Base-by-base conservation (phyloP, 2,329 filamentous ascomycete species). In the Pseudogymnoascus sp. region DNA sequence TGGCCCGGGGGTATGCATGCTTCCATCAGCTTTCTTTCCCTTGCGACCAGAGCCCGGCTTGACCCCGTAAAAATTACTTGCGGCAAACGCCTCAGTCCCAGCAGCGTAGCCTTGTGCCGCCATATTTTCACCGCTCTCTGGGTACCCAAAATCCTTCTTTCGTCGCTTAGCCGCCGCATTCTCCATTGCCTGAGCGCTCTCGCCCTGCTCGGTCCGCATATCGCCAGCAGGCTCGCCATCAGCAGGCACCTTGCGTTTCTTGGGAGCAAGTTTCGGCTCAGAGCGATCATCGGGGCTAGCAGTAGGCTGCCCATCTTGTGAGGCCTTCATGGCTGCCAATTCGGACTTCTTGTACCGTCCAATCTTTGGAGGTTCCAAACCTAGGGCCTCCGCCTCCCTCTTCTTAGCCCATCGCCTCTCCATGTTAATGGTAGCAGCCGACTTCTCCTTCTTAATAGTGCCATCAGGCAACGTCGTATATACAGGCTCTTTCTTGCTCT, bases 351-450 rank as follows among this genome's bases (percentile, higher is more conserved):
- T 37, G n/a, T 63, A 63, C 3, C 61, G 58, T 26, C 61, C 61
- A 26, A 63, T 63, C 37, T 63, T 59, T 41, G 61, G 61, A 24
- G 44, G 37, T 13, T 60, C 40, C 35, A 63, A 50, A 54, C 61
- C 61, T 4, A 31, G 33, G 5, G 59, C 62, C 35, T 62, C 35
- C 8, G 60, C 60, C 24, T 33, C 50, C 17, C 50, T 41, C 50
- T 61, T 58, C 50, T 61, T 54, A 8, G 58, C 60, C 62, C 62
- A 61, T n/a, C 62, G 24, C n/a, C 58, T 58, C 15, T 39, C 26
- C 60, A 61, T 63, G 40, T 60, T 62, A 24, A 41, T 31, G 33
- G 57, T 40, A 21, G 58, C 61, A 24, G 41, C 59, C 24, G 58
- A 62, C 35, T 44, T 59, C 40, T 58, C 37, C 47, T 62, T 44